These are phyloP conservation scores for Eimeria acervulina DNA, from an alignment of 169 alveolate species.

Conservation along the genomic window DNA sequence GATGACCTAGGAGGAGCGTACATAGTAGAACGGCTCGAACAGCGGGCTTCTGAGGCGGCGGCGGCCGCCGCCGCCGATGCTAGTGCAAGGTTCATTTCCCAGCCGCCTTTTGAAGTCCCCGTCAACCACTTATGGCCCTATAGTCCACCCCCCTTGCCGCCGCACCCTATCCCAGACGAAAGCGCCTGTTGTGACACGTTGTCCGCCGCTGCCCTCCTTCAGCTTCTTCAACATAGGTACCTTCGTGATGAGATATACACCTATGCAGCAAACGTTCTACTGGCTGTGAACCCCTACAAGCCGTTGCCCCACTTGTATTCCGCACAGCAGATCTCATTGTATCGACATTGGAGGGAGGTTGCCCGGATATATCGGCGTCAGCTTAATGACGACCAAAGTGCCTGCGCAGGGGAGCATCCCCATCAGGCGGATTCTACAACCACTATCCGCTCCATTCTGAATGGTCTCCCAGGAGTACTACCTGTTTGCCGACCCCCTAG, in stretches of 20 bases:
- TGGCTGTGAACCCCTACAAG: slow-evolving; percentile 98
- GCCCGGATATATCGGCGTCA: slow-evolving; percentile 30
- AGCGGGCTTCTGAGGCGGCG: background rate
- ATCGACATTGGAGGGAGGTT: slow-evolving; percentile 52
- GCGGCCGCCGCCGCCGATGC: slow-evolving; percentile 14
- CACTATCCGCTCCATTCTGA: slow-evolving; percentile 18
- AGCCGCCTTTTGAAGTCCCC: slow-evolving; percentile 53
- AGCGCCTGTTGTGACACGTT: slow-evolving; percentile 60
- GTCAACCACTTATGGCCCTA: slow-evolving; percentile 61
- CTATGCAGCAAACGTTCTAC: slow-evolving; percentile 97
- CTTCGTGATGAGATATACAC: slow-evolving; percentile 92
- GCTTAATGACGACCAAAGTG: background rate
- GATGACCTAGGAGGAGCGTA: background rate
- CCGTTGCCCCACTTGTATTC: slow-evolving; percentile 81
- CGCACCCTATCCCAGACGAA: slow-evolving; percentile 66
- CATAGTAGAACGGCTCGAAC: background rate
- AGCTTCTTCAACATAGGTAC: slow-evolving; percentile 69
- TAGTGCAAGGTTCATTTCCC: background rate
- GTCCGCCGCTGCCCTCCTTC: slow-evolving; percentile 65
- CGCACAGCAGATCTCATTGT: slow-evolving; percentile 52
- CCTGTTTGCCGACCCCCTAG: slow-evolving; percentile 20
- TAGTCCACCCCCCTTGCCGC: slow-evolving; percentile 73
- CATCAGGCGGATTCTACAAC: background rate
- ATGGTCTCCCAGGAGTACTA: slow-evolving; percentile 11
- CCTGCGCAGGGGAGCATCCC: background rate